Conservation (phyloP, 805 yeast genomes). For the Yarrowia divulgata region DNA sequence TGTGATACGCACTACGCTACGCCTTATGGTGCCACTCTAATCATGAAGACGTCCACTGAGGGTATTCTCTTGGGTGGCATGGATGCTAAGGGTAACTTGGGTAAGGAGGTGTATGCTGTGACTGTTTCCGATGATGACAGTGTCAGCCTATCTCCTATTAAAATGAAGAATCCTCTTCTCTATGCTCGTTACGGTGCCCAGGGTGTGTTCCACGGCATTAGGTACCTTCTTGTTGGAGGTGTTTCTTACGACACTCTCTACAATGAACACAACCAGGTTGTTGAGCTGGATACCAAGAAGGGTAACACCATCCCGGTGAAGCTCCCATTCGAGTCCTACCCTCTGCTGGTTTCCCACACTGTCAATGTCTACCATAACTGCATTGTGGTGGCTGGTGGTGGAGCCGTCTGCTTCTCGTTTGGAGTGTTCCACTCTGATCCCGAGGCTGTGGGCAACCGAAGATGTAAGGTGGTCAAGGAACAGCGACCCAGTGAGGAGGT, state of each 20-base stretch:
- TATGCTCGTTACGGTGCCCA: constrained; percentile 61
- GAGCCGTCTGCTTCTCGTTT: constrained; percentile 83
- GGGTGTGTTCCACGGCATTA: constrained; percentile 47
- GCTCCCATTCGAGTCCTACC: constrained; percentile 46
- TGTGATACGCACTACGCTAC: not conserved
- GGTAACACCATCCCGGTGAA: not conserved
- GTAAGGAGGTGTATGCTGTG: constrained; percentile 20
- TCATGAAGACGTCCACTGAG: constrained; percentile 28
- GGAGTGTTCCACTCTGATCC: constrained; percentile 64
- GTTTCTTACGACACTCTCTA: constrained; percentile 54
- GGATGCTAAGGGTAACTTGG: constrained; percentile 27
- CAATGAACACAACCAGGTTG: constrained; percentile 51
- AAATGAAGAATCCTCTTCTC: constrained; percentile 7
- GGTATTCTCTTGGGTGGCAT: constrained; percentile 31
- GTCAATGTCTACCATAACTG: constrained; percentile 47
- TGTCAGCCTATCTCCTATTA: not conserved
- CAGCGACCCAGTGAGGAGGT: constrained; percentile 2
- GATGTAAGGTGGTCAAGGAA: constrained; percentile 10
- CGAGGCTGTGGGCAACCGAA: constrained; percentile 24
- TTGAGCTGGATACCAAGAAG: constrained; percentile 46
- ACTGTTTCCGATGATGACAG: not conserved
- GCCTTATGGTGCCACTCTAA: constrained; percentile 17
- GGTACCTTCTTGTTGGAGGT: constrained; percentile 61
- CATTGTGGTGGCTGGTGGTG: constrained; percentile 62
- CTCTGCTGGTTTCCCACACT: constrained; percentile 64